These are phyloP conservation scores for Calonectria ilicicola DNA, from an alignment of 2,329 filamentous ascomycete species.

Conservation along the genomic window DNA sequence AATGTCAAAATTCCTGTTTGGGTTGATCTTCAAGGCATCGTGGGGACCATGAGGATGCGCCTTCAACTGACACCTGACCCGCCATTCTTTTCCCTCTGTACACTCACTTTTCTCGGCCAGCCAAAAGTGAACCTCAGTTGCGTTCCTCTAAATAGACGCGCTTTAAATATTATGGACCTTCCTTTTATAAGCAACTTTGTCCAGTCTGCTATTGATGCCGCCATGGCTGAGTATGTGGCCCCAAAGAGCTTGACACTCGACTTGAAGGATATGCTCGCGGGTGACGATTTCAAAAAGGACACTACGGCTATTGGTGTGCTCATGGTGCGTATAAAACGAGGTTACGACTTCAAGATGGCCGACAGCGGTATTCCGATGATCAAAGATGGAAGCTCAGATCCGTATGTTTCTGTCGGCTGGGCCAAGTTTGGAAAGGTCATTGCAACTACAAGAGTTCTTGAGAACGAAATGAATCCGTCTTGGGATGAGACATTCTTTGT, in stretches of 20 bases:
- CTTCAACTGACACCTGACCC: conserved; percentile 81
- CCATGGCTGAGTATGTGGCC: conserved; percentile 80
- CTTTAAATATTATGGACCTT: conserved; percentile 80
- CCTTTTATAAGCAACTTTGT: conserved; percentile 82
- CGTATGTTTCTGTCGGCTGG: conserved; percentile 80
- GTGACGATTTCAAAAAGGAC: conserved; percentile 84
- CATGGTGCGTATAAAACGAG: conserved; percentile 74
- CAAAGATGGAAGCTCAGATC: conserved; percentile 72
- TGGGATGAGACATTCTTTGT: conserved; percentile 80
- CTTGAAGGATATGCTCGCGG: conserved; percentile 81
- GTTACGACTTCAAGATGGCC: conserved; percentile 78
- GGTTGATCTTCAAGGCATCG: conserved; percentile 79
- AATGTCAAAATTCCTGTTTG: conserved; percentile 72
- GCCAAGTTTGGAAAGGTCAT: conserved; percentile 80
- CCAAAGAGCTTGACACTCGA: conserved; percentile 81
- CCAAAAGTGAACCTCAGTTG: conserved; percentile 79
- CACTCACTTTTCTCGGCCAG: conserved; percentile 80
- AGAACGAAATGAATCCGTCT: conserved; percentile 73
- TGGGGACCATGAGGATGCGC: conserved; percentile 77
- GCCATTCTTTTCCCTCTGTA: conserved; percentile 81
- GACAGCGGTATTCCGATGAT: conserved; percentile 72
- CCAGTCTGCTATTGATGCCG: conserved; percentile 79
- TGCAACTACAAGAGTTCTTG: conserved; percentile 71
- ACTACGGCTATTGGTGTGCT: conserved; percentile 74
- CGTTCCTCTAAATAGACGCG: conserved; percentile 75